Conservation (phyloP, 371 early-diverging fungal species). For the Fennellomyces sp. region DNA sequence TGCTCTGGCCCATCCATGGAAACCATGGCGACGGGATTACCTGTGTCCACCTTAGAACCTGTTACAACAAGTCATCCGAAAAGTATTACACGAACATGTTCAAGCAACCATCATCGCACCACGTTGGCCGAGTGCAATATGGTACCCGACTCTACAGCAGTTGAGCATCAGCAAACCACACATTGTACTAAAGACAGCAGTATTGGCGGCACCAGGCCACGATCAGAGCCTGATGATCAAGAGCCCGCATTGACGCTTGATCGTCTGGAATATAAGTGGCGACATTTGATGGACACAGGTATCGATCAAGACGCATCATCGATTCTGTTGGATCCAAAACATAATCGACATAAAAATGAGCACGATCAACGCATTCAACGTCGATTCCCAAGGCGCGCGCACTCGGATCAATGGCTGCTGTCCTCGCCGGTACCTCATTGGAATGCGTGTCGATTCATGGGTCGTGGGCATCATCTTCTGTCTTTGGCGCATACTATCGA, state of each 20-base stretch:
- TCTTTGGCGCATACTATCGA: neutral
- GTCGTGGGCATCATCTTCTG: neutral
- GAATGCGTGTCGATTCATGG: neutral
- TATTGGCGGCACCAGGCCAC: neutral
- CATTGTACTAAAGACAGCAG: constrained; percentile 1
- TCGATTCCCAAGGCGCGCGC: neutral
- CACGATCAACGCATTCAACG: neutral
- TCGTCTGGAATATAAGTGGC: constrained; percentile 13
- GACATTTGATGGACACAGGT: neutral
- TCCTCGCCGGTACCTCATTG: neutral
- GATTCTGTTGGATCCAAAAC: neutral
- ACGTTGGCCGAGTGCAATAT: constrained; percentile 20
- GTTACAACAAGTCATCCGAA: neutral
- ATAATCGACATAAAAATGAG: neutral
- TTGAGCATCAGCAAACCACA: neutral
- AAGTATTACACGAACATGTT: neutral
- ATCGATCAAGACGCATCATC: neutral
- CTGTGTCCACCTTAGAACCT: constrained; percentile 18
- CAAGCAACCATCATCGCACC: constrained; percentile 21
- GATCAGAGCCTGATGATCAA: neutral
- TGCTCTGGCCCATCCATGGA: constrained; percentile 12
- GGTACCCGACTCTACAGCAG: constrained; percentile 16
- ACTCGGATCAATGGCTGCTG: neutral
- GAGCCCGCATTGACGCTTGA: constrained; percentile 4
- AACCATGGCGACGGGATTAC: neutral